Evolutionary conservation across 2,329 filamentous ascomycete genomes (phyloP), one percentile per base, ranked within the genome.

Genomic region (Aureobasidium sp.): DNA sequence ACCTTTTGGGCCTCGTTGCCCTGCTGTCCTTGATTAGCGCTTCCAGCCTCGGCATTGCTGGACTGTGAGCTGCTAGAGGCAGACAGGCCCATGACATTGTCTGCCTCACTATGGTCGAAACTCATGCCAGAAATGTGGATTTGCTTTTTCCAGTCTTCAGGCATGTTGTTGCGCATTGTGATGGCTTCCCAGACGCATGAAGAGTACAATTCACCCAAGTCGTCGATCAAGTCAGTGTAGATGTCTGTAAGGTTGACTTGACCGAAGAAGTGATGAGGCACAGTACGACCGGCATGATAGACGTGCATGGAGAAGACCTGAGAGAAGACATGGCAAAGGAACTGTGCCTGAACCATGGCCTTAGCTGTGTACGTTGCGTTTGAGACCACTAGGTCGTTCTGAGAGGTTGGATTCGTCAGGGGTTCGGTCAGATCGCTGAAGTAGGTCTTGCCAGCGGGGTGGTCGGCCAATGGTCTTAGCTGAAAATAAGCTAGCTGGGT

Each of bases 161-260:
- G 91, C 53, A 96, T 87, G 58, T 83, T 80, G 56, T 84, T 86
- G 66, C 88, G 83, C 48, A 97, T 78, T 0, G 87, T 78, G 39
- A 92, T 88, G 66, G 95, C 89, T 73, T 99, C 93, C 73, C 87
- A 87, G n/a, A 96, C 81, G 63, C 91, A 89, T 58, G 87, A 87
- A 45, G 89, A 84, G 66, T 97, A 82, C 17, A 99, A 77, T 27
- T 86, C 85, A 3, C 91, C 91, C 37, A 97, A 81, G 29, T 85
- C 85, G 64, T 85, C 82, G 27, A 96, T 82, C 40, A 97, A 77
- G n/a, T 80, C 76, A 48, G 85, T 79, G 71, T 96, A 96, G 71
- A 90, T 87, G 72, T 97, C 93, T 35, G 87, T 90, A 24, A 96
- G 82, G 70, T 96, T 96, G 67, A 95, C 82, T 29, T 85, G 82